A percentile compares a stretch with the other conserved stretches of the same genome.
Conservation (phyloP, 78 protist species). For the Dictyostelium citrinum region DNA sequence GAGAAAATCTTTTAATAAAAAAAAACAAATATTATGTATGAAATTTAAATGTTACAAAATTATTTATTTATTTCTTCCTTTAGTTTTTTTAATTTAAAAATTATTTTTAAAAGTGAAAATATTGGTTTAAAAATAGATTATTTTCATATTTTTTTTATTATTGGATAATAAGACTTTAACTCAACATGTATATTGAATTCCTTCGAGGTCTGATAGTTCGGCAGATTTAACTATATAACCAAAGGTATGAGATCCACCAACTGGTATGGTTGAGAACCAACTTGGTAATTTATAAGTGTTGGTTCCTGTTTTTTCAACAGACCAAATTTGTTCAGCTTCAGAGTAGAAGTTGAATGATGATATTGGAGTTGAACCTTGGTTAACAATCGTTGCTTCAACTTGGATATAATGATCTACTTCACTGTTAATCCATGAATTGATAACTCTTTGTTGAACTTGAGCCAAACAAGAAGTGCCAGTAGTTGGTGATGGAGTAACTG, state of each 20-base stretch:
- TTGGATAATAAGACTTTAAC: background rate
- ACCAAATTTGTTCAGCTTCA: constrained; percentile 15
- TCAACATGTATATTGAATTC: background rate
- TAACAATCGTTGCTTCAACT: background rate
- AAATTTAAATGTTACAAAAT: background rate
- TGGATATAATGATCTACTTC: background rate
- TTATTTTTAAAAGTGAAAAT: background rate
- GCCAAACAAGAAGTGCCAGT: background rate
- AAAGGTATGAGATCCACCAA: background rate
- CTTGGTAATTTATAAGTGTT: background rate
- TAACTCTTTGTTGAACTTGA: background rate
- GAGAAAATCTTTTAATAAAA: too few species aligned
- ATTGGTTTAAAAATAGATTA: too few species aligned
- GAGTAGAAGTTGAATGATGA: background rate
- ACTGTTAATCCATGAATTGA: background rate
- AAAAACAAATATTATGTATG: too few species aligned
- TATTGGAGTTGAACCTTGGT: constrained; percentile 36
- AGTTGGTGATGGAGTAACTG: background rate
- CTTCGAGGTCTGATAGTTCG: background rate
- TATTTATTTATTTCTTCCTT: background rate
- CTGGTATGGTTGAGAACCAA: background rate
- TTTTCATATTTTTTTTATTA: background rate
- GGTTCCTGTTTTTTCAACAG: background rate
- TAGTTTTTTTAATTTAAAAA: background rate
- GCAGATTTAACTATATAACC: background rate